Percentiles rank a stretch among this genome's conserved stretches.
These are phyloP conservation scores for Aspergillus novofumigatus DNA, from an alignment of 2,329 filamentous ascomycete genomes.

Conservation along the genomic window DNA sequence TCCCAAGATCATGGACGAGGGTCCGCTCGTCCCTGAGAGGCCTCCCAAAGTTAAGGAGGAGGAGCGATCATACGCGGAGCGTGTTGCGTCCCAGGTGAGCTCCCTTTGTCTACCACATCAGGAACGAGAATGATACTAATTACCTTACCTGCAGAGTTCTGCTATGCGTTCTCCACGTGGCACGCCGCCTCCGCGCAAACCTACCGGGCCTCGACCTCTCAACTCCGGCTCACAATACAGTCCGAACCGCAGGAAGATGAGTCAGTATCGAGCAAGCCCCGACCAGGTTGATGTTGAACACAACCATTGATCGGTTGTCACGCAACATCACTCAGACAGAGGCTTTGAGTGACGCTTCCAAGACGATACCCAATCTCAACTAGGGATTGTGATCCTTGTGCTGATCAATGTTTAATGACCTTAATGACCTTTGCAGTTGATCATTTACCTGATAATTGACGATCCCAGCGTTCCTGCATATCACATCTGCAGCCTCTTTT, in stretches of 20 bases:
- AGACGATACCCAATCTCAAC: neutral
- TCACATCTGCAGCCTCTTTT: slow-evolving; percentile 7
- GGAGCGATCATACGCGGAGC: slow-evolving; percentile 37
- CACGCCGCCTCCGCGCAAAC: slow-evolving; percentile 39
- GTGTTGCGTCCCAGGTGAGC: slow-evolving; percentile 37
- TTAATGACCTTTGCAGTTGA: slow-evolving; percentile 1
- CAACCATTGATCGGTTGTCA: slow-evolving; percentile 24
- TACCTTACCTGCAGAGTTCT: slow-evolving; percentile 21
- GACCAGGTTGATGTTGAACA: slow-evolving; percentile 39
- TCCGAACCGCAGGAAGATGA: slow-evolving; percentile 33
- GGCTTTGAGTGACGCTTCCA: neutral
- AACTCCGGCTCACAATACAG: slow-evolving; percentile 35
- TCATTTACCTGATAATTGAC: neutral
- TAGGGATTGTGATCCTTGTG: neutral
- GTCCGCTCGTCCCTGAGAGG: slow-evolving; percentile 54
- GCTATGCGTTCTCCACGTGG: slow-evolving; percentile 30
- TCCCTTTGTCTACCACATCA: slow-evolving; percentile 7
- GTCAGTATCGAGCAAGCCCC: slow-evolving; percentile 38
- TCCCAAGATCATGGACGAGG: slow-evolving; percentile 54
- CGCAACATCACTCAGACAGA: neutral
- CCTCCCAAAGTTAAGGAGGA: slow-evolving; percentile 38
- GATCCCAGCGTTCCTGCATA: slow-evolving; percentile 10
- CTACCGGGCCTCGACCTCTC: slow-evolving; percentile 46
- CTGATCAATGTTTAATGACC: neutral
- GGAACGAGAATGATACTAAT: slow-evolving; percentile 6